phyloP scores from a whole-genome alignment of 331 rosid species.

The Malus hybrid region DNA sequence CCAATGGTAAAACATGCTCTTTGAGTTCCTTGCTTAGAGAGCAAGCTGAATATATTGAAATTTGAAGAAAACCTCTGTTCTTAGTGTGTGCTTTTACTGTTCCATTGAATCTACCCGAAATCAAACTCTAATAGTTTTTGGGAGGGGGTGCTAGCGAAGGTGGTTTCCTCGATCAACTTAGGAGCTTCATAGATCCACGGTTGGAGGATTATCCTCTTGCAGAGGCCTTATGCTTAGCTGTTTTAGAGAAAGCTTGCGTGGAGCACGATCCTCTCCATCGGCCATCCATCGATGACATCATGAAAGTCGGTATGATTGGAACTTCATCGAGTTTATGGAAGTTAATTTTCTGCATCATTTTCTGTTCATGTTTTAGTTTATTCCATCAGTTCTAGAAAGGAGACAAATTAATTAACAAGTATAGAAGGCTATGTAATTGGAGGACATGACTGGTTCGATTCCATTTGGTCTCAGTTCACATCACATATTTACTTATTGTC shows the following conservation, averaged over 20 bases:
- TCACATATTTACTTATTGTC: background rate
- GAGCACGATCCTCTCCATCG: constrained; percentile 58
- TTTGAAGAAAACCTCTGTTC: too few relatives aligned
- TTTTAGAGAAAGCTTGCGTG: constrained; percentile 58
- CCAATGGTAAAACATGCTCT: too few relatives aligned
- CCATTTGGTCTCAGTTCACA: too few relatives aligned
- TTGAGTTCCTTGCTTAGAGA: too few relatives aligned
- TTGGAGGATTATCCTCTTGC: constrained; percentile 49
- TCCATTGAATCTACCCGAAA: too few relatives aligned
- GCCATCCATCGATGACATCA: constrained; percentile 60
- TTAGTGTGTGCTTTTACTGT: too few relatives aligned
- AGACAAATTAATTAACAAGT: too few relatives aligned
- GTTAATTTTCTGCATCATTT: background rate
- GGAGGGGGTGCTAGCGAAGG: constrained; percentile 41
- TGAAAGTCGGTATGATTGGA: constrained; percentile 42
- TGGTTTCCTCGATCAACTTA: constrained; percentile 53
- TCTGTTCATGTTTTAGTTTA: background rate
- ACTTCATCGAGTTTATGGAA: background rate
- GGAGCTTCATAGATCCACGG: constrained; percentile 51
- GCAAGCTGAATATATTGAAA: too few relatives aligned
- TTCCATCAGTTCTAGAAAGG: too few relatives aligned
- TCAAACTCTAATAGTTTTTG: too few relatives aligned
- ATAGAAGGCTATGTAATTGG: too few relatives aligned
- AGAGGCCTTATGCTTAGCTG: constrained; percentile 47
- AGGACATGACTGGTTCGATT: too few relatives aligned